These are phyloP conservation scores for Bacterosira constricta DNA, from an alignment of 108 stramenopile species.

Conservation along the genomic window DNA sequence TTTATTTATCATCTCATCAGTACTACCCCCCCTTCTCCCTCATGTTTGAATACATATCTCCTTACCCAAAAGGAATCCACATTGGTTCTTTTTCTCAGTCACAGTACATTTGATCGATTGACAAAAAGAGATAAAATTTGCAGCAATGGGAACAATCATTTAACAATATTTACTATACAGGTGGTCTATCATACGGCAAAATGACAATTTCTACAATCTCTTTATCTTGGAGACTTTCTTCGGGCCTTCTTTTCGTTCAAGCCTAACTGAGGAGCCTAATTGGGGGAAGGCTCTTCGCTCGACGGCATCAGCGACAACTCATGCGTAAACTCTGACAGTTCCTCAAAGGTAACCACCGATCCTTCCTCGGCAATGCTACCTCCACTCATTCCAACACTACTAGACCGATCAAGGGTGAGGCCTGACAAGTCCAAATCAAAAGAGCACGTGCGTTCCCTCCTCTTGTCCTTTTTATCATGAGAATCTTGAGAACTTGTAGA, in stretches of 20 bases:
- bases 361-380: background rate
- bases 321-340: background rate
- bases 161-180: too few relatives aligned
- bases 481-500: background rate
- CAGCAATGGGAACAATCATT: too few relatives aligned
- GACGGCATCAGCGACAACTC: background rate
- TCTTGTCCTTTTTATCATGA: background rate
- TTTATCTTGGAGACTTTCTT: too few relatives aligned
- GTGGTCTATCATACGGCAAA: background rate
- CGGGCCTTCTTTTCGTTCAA: too few relatives aligned
- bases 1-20: too few relatives aligned
- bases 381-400: background rate
- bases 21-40: too few relatives aligned
- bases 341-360: background rate
- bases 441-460: constrained; percentile 4
- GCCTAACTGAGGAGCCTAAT: too few relatives aligned
- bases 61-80: too few relatives aligned
- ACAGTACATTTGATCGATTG: too few relatives aligned
- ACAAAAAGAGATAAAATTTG: background rate
- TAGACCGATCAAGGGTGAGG: background rate
- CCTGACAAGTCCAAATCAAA: constrained; percentile 21
- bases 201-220: background rate
- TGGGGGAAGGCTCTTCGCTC: background rate
- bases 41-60: too few relatives aligned
- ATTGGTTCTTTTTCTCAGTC: too few relatives aligned